Evolutionary conservation across 148 eudicot species (phyloP), one percentile per base, ranked within the genome.

Genomic region (Suaeda aralocaspica): DNA sequence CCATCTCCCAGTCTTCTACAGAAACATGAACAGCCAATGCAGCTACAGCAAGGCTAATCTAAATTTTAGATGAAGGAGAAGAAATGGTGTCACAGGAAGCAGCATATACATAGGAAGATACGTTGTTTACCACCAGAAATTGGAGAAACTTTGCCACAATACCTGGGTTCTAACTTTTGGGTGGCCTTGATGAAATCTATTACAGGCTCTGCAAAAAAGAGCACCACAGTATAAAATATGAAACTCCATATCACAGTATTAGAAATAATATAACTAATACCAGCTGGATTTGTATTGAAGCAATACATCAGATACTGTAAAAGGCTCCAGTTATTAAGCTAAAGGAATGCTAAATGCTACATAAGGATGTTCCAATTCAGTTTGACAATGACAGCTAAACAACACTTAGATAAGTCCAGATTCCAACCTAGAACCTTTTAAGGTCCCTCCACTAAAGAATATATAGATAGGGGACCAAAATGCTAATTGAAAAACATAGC

Each of bases 81-180:
- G 33, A n/a, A 57, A 39, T 34, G 14, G 46, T 34, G 50, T 68
- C 69, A 72, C 26, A 24, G 19, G 49, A 10, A 22, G 58, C 25
- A 69, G 58, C 64, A 70, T 48, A 26, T 6, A 62, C 19, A 22
- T 12, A 48, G 36, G 31, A 46, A 56, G 28, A 79, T 41, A 9
- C 63, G 24, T 14, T n/a, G 15, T 63, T 48, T n/a, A 55, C 25
- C 56, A 50, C 26, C 10, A 53, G 58, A 63, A 25, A n/a, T 48
- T 50, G 24, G 42, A 63, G 70, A 14, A 70, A 69, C 25, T 71
- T 58, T 55, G 51, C 56, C 67, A 69, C 7, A 44, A 71, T 87
- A 94, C 99, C 99, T 94, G 99, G 64, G 97, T 94, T 84, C 99
- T 86, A 77, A 94, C 97, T 86, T 86, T 94, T 46, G 91, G 98